Base-by-base conservation (phyloP, 2,329 filamentous ascomycete genomes). In the Penicillium griseofulvum region DNA sequence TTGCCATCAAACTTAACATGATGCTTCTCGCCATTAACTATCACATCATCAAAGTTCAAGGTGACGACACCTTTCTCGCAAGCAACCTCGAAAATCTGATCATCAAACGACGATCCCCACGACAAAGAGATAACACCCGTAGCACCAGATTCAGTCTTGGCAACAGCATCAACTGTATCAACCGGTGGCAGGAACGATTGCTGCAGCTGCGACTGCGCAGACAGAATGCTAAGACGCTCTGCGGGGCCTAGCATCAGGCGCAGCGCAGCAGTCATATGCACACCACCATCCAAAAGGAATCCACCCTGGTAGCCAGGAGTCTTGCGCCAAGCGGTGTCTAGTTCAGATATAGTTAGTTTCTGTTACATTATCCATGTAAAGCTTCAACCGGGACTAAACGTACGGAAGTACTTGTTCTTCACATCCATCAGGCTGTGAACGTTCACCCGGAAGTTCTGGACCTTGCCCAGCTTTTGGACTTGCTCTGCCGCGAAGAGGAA, bases 231-330 rank as follows among this genome's bases (percentile, higher is more conserved):
- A 36, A 78, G 67, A 1, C 74, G 72, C 42, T 79, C 75, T 6
- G 74, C 65, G 1, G 69, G 55, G 38, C 79, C 72, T 5, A 85
- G 68, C 53, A 85, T 64, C 38, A 81, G 59, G 22, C 83, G 72
- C 36, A 81, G 74, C 2, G 71, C 81, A 26, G 83, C 82, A 31
- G 81, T 68, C 55, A 80, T 80, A 61, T 85, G 83, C 16, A 85
- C 78, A 2, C 83, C 83, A 3, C 80, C 82, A 55, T 86, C 83
- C 1, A 86, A 75, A 43, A 86, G 60, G 57, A 85, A 85, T 0
- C 83, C 83, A 19, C 83, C 83, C 64, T 85, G 82, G 62, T 84
- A 79, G 31, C 75, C 74, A 0, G 83, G 82, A 16, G 64, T 75
- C 66, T 83, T 83, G 37, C 83, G 79, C 83, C 83, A 85, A 17